Evolutionary conservation across 2,329 filamentous ascomycete genomes (phyloP).

Genomic region (Paracorniculantispora psalliotae): DNA sequence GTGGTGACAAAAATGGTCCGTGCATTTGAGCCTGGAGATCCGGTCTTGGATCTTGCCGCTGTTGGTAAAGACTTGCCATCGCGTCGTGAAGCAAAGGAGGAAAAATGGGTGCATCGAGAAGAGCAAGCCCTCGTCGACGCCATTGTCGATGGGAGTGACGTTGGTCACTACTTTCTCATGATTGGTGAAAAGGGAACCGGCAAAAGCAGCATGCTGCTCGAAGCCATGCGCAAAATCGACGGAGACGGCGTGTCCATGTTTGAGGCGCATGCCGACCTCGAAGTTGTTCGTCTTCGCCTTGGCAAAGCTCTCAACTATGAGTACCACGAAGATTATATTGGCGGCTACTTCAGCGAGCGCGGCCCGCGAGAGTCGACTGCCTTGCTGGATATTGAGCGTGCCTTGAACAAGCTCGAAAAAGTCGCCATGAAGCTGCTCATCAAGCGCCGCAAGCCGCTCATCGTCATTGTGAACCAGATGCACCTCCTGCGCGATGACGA

Average conservation of each 20-base stretch:
- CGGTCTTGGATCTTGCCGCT: slow-evolving; percentile 76
- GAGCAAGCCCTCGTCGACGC: slow-evolving; percentile 77
- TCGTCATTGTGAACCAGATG: slow-evolving; percentile 93
- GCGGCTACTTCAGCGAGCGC: slow-evolving; percentile 88
- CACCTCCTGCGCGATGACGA: slow-evolving; percentile 89
- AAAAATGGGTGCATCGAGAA: slow-evolving; percentile 70
- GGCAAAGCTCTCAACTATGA: slow-evolving; percentile 95
- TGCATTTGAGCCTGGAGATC: slow-evolving; percentile 88
- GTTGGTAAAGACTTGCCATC: slow-evolving; percentile 52
- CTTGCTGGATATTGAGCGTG: slow-evolving; percentile 89
- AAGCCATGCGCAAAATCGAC: slow-evolving; percentile 89
- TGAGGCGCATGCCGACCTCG: slow-evolving; percentile 89
- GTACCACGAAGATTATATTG: slow-evolving; percentile 96
- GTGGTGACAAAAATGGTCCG: slow-evolving; percentile 90
- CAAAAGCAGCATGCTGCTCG: slow-evolving; percentile 92
- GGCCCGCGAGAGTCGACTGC: slow-evolving; percentile 90
- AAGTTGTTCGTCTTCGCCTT: slow-evolving; percentile 89
- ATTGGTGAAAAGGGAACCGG: slow-evolving; percentile 95
- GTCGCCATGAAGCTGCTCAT: slow-evolving; percentile 71
- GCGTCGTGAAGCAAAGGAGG: slow-evolving; percentile 33
- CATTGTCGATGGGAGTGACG: slow-evolving; percentile 70
- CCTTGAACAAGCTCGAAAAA: slow-evolving; percentile 97
- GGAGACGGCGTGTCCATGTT: slow-evolving; percentile 91
- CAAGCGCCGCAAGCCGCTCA: slow-evolving; percentile 60
- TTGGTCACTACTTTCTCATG: slow-evolving; percentile 84